Evolutionary conservation across 2,329 filamentous ascomycete genomes (phyloP).

Genomic region (Diaporthe longicolla): DNA sequence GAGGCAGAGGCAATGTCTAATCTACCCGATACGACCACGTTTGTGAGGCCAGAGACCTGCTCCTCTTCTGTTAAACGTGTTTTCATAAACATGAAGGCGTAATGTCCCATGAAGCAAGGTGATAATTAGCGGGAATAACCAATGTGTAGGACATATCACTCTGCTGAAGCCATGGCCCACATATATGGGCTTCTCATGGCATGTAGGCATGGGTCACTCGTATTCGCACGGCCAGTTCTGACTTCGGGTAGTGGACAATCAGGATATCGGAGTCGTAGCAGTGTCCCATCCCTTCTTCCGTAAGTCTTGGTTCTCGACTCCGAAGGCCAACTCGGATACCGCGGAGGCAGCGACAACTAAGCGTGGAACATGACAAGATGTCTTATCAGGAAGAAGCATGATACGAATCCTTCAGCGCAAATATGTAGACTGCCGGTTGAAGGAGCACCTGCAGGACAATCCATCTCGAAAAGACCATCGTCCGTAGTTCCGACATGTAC

Average conservation of each 20-base stretch:
- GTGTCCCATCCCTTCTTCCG: background rate
- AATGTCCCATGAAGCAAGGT: background rate
- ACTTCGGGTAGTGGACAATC: background rate
- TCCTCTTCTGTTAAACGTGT: too few species aligned
- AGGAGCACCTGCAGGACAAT: too few species aligned
- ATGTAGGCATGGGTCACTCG: too few species aligned
- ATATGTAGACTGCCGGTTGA: too few species aligned
- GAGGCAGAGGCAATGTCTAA: conserved; percentile 24
- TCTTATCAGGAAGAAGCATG: accelerated
- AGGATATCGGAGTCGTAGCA: background rate
- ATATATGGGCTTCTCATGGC: too few species aligned
- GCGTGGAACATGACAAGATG: background rate
- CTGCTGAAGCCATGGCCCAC: background rate
- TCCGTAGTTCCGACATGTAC: background rate
- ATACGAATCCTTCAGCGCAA: too few species aligned
- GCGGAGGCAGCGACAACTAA: background rate
- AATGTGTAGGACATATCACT: too few species aligned
- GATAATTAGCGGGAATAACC: too few species aligned
- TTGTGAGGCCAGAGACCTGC: background rate
- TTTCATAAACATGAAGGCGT: background rate
- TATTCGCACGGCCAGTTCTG: too few species aligned
- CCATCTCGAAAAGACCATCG: too few species aligned
- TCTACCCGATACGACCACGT: conserved; percentile 13
- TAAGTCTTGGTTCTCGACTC: background rate
- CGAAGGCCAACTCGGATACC: too few species aligned